phyloP scores from a whole-genome alignment of 345 rosid genomes.

The Syzygium grande region DNA sequence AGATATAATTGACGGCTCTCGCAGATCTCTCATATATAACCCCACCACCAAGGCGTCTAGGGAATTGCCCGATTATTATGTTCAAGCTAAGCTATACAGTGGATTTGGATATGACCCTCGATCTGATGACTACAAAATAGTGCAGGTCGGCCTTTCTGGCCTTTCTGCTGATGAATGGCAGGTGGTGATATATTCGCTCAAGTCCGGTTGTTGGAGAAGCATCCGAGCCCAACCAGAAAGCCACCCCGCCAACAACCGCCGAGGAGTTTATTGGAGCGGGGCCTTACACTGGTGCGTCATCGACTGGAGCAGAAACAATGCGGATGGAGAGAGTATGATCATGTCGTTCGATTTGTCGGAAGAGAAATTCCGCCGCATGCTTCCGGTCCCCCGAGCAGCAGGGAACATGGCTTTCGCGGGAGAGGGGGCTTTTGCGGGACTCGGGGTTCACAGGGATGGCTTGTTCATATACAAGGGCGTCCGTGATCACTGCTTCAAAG shows the following conservation, averaged over 20 bases:
- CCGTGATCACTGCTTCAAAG: background rate
- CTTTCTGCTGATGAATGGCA: background rate
- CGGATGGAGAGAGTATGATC: background rate
- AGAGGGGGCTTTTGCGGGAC: background rate
- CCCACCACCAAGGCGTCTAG: background rate
- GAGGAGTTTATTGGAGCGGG: background rate
- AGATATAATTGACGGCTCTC: no score
- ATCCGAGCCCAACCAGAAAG: background rate
- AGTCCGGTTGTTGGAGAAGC: slow-evolving; percentile 1
- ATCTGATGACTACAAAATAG: background rate
- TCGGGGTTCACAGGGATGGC: background rate
- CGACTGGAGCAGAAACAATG: no score
- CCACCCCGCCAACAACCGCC: no score
- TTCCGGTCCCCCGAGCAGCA: background rate
- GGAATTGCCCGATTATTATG: background rate
- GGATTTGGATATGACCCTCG: slow-evolving; percentile 1
- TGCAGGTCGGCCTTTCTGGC: background rate
- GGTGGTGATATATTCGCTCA: background rate
- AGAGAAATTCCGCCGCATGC: background rate
- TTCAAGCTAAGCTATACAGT: background rate
- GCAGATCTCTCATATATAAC: background rate
- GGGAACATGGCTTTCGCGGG: no score
- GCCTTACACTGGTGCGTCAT: background rate
- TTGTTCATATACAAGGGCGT: background rate
- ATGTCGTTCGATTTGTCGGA: slow-evolving; percentile 1